Evolutionary conservation across 495 filamentous ascomycete genomes (phyloP), one percentile per base, ranked within the genome.

Genomic region (Tricharina praecox): DNA sequence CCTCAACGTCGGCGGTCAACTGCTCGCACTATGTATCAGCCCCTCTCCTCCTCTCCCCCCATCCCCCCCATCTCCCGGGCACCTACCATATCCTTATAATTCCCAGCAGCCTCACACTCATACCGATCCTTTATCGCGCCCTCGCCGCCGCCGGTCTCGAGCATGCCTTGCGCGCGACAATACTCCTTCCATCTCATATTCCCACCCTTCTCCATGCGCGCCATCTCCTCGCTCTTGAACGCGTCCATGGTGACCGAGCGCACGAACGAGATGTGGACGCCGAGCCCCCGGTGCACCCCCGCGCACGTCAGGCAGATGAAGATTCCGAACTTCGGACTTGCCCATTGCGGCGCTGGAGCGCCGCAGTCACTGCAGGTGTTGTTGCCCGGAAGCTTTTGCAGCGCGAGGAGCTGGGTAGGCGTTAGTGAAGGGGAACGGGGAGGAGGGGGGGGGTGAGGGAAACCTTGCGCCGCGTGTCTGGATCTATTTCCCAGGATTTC

Each of bases 291-390:
- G 68, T 97, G 90, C 23, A 85, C 83, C 52, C 90, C 90, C 40
- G 90, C 90, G 67, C 90, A 97, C 50, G 77, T 82, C 35, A 97
- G 77, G 66, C 90, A 97, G 68, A 96, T 94, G 66, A 97, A 97
- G 64, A 92, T 82, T 49, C 75, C 75, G 55, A 78, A 78, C 59
- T 78, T 78, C 32, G 75, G 75, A 36, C 70, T 74, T 1, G 75
- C 75, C 90, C 90, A 97, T 82, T 97, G 90, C 34, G 90, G 90
- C 37, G 81, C 85, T 8, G 90, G 90, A 4, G 90, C 90, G 56
- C 73, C 75, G 68, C 90, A 97, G 66, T 97, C 90, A 68, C 83
- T 84, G 69, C 90, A 97, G 54, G 70, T 64, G 58, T 82, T 85
- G 62, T 97, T 97, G 45, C 75, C 75, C 53, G 82, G 77, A 44